Percentiles rank a stretch among this genome's conserved stretches.
phyloP scores from a whole-genome alignment of 1,139 yeast genomes.

The Sugiyamaella pinicola region DNA sequence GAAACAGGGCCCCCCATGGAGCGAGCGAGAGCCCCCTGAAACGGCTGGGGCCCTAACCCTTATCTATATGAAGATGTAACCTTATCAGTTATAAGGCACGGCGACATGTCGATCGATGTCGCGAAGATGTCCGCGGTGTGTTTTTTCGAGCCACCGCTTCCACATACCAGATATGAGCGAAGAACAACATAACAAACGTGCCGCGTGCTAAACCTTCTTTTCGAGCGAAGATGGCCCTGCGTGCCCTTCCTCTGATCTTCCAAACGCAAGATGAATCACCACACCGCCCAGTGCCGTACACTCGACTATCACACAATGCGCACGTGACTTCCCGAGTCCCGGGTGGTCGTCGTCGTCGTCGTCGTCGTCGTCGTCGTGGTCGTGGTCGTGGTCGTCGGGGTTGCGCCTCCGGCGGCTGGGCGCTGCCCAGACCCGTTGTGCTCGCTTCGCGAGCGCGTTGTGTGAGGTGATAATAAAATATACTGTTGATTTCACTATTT shows the following conservation, averaged over 20 bases:
- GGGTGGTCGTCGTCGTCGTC: neutral
- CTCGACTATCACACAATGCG: neutral
- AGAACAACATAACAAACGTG: neutral
- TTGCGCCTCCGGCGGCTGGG: neutral
- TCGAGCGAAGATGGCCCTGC: neutral
- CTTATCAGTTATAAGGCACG: neutral
- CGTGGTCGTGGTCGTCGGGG: neutral
- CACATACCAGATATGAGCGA: no score
- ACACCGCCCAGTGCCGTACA: slow-evolving; percentile 14
- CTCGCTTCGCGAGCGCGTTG: neutral
- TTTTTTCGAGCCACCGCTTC: neutral
- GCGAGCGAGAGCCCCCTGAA: no score
- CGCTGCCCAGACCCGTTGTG: neutral
- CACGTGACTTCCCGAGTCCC: slow-evolving; percentile 6
- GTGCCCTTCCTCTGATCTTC: slow-evolving; percentile 11
- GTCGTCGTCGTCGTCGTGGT: neutral
- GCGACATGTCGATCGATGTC: no score
- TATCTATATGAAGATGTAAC: neutral
- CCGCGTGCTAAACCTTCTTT: slow-evolving; percentile 6
- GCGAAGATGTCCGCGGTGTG: no score
- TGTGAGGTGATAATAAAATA: no score
- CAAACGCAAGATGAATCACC: slow-evolving; percentile 16
- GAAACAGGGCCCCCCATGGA: no score
- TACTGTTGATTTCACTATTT: neutral
- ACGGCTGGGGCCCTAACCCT: neutral